phyloP scores from a whole-genome alignment of 1,139 yeast genomes.

The Sugiyamaella grinbergsii region DNA sequence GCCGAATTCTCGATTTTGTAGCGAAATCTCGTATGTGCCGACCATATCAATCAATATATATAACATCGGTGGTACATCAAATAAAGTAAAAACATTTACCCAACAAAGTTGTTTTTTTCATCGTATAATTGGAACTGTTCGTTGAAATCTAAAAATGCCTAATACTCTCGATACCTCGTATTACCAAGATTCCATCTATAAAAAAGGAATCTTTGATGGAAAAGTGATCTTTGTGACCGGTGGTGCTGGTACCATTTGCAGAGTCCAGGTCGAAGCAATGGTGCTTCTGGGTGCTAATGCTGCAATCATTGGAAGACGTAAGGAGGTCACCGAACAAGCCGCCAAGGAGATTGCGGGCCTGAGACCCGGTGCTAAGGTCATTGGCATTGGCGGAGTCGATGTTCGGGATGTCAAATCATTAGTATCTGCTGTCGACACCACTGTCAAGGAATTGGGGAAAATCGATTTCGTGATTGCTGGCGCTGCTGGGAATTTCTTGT shows the following conservation, averaged over 20 bases:
- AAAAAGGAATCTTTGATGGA: constrained; percentile 67
- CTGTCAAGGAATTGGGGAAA: constrained; percentile 66
- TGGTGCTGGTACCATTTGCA: constrained; percentile 91
- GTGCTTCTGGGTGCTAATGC: constrained; percentile 85
- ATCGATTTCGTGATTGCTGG: constrained; percentile 90
- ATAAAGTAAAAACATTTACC: no score
- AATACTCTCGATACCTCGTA: constrained; percentile 31
- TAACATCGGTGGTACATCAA: no score
- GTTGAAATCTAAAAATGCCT: no score
- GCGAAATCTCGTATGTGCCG: no score
- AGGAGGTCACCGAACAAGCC: constrained; percentile 60
- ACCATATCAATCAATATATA: no score
- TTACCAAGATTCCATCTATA: constrained; percentile 45
- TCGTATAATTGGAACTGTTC: no score
- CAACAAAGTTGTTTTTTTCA: no score
- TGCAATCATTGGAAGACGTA: constrained; percentile 78
- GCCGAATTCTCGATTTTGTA: no score
- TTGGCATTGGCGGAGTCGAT: constrained; percentile 71
- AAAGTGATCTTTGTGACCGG: constrained; percentile 92
- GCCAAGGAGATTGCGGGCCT: constrained; percentile 64
- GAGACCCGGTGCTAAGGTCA: constrained; percentile 61
- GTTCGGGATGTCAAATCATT: constrained; percentile 68
- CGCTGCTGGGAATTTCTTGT: constrained; percentile 90
- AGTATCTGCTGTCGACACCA: constrained; percentile 62
- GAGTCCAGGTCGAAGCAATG: constrained; percentile 82